These are phyloP conservation scores for Xerocomellus chrysenteron DNA, from an alignment of 768 basidiomycete species.

Conservation along the genomic window DNA sequence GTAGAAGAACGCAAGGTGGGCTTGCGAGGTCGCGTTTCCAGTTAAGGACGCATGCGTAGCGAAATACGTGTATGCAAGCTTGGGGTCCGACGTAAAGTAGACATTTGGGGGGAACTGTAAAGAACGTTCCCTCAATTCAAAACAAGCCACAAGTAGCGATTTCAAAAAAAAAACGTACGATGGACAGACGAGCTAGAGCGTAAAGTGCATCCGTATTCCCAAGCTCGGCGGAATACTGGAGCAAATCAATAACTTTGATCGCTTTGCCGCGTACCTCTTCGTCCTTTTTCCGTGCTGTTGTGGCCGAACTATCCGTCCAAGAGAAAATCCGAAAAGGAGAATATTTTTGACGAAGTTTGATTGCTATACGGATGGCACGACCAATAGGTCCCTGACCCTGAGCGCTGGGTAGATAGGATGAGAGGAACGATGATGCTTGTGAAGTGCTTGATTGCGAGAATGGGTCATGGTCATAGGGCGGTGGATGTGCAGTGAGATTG, in stretches of 20 bases:
- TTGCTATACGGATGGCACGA: conserved; percentile 62
- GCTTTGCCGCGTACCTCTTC: conserved; percentile 71
- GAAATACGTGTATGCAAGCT: conserved; percentile 63
- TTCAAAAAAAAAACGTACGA: conserved; percentile 47
- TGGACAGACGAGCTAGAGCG: conserved; percentile 60
- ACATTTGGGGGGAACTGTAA: conserved; percentile 70
- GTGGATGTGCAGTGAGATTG: conserved; percentile 59
- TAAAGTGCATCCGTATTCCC: conserved; percentile 76
- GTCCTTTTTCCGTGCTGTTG: conserved; percentile 51
- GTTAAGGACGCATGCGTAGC: conserved; percentile 60
- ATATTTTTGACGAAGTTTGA: conserved; percentile 64
- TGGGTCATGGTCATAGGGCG: conserved; percentile 55
- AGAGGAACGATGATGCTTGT: conserved; percentile 51
- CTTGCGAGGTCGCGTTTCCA: conserved; percentile 86
- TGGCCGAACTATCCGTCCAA: conserved; percentile 40
- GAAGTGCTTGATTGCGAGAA: conserved; percentile 36
- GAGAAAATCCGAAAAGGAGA: conserved; percentile 47
- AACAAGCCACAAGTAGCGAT: background rate
- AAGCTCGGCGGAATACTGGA: conserved; percentile 78
- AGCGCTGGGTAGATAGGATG: conserved; percentile 64
- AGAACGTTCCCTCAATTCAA: background rate
- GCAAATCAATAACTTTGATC: conserved; percentile 76
- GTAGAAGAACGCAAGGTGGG: conserved; percentile 84
- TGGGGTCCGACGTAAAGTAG: conserved; percentile 61
- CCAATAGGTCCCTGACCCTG: conserved; percentile 80